Evolutionary conservation across 257 asterid genomes (phyloP), one percentile per base, ranked within the genome.

Genomic region (Rubia yunnanensis): DNA sequence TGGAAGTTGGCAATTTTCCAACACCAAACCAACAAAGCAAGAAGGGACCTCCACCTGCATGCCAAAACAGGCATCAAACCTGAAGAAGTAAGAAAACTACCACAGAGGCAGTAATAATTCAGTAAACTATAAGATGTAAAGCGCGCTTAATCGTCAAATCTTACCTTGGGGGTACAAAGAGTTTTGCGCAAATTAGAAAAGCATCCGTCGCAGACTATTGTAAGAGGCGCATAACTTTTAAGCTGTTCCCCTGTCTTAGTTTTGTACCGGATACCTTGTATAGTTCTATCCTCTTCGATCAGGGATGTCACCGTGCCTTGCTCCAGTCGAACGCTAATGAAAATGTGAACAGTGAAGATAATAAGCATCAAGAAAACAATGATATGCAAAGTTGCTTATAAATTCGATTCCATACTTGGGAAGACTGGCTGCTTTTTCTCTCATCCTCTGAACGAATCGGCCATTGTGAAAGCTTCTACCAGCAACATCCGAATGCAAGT

Each of bases 241-340:
- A 71, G 67, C 69, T 73, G 82, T 66, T 71, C 57, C 32, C 84
- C 76, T 0, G 72, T 52, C 72, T 78, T 83, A 15, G 79, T 71
- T 63, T 78, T 83, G 76, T 71, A 80, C 52, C 76, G 79, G 11
- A 83, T 78, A 22, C 88, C 88, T 69, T 64, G 78, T 15, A 83
- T 39, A n/a, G 76, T 71, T 61, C 83, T 80, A 67, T 78, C 73
- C 53, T 83, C 84, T 77, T 83, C 83, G 13, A 83, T 75, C 64
- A 80, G 58, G 48, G 88, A 78, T 78, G 82, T 80, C 34, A 83
- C 88, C 1, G 88, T 78, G n/a, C 88, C 85, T 78, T 83, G 85
- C 65, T 78, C 78, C 10, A 83, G 74, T 64, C 57, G 72, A 44
- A 83, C 82, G 64, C 88, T 83, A 44, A 17, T 55, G 27, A 65